Evolutionary conservation across 768 basidiomycete species (phyloP), one percentile per base, ranked within the genome.

Genomic region (Mycena rebaudengoi): DNA sequence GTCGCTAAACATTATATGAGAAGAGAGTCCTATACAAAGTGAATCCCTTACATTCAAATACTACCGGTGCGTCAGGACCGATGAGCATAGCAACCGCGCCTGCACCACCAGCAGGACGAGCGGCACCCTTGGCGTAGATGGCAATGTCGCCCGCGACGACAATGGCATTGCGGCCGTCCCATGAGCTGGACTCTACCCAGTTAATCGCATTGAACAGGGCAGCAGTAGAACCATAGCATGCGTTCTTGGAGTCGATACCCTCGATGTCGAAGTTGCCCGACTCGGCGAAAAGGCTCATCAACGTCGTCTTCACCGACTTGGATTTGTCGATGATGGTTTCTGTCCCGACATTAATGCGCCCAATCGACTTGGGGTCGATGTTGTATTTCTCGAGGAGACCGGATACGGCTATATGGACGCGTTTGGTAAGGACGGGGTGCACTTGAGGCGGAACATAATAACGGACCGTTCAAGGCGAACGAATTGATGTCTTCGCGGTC

Each of bases 321-420:
- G 95, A 96, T 83, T 99, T 99, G 88, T 99, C 98, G 71, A 99
- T 98, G 80, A 99, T 94, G 39, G 98, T 98, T 78, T 99, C 98
- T 25, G 98, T 99, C 46, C 98, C 98, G 60, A 99, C 95, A 67
- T 99, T 98, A 62, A 99, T 89, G 67, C 98, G 96, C 60, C 98
- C 98, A 76, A 99, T 96, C 53, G 95, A 95, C 73, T 86, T 91
- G 70, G 98, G 95, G 83, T 98, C 96, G 73, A 99, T 87, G 83
- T 95, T 90, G 86, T 90, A 98, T 79, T 97, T 98, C 74, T 92
- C 86, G 64, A 99, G 85, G 37, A 99, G 89, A 67, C 91, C 91
- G 65, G 88, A 85, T 71, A 98, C 96, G 70, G 91, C 97, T 97
- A 73, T n/a, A n/a, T 12, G 40, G 41, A 23, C 35, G 56, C 50